A percentile compares a stretch with the other conserved stretches of the same genome.
Conservation (phyloP, 805 yeast species). For the Candida suzukii region DNA sequence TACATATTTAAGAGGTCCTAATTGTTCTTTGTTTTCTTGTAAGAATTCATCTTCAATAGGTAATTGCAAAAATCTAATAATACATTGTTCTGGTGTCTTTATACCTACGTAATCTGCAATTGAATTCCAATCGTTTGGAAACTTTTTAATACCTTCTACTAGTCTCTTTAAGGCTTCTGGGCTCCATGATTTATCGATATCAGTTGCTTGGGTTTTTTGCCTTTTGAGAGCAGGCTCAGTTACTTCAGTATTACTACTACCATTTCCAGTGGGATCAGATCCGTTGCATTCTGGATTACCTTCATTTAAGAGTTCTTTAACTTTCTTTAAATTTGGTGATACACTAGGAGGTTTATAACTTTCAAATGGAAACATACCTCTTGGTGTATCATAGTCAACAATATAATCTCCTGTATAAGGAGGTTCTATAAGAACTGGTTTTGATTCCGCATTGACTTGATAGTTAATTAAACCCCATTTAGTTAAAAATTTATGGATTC, state of each 20-base stretch:
- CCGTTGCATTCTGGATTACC: too few relatives aligned
- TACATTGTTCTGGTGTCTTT: slow-evolving; percentile 72
- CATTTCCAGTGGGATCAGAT: too few relatives aligned
- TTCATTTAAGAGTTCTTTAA: slow-evolving; percentile 16
- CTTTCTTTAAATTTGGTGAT: slow-evolving; percentile 23
- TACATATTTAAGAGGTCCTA: slow-evolving; percentile 75
- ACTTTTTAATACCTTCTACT: slow-evolving; percentile 53
- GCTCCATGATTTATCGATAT: slow-evolving; percentile 52
- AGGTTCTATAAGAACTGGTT: slow-evolving; percentile 63
- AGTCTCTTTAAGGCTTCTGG: slow-evolving; percentile 53
- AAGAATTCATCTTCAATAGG: slow-evolving; percentile 76
- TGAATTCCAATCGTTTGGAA: slow-evolving; percentile 72
- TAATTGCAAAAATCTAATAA: slow-evolving; percentile 67
- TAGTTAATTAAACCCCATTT: slow-evolving; percentile 94
- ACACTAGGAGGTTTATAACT: slow-evolving; percentile 64
- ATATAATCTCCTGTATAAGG: slow-evolving; percentile 73
- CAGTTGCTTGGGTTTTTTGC: slow-evolving; percentile 23
- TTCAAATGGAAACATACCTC: slow-evolving; percentile 89
- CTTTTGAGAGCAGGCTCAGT: slow-evolving; percentile 12
- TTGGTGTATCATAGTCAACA: slow-evolving; percentile 78
- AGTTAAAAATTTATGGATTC: slow-evolving; percentile 75
- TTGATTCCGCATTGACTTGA: slow-evolving; percentile 76
- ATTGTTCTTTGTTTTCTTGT: slow-evolving; percentile 35
- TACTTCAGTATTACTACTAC: too few relatives aligned
- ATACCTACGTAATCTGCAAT: slow-evolving; percentile 62